These are phyloP conservation scores for Pichia cephalocereana DNA, from an alignment of 805 yeast species.

Conservation along the genomic window DNA sequence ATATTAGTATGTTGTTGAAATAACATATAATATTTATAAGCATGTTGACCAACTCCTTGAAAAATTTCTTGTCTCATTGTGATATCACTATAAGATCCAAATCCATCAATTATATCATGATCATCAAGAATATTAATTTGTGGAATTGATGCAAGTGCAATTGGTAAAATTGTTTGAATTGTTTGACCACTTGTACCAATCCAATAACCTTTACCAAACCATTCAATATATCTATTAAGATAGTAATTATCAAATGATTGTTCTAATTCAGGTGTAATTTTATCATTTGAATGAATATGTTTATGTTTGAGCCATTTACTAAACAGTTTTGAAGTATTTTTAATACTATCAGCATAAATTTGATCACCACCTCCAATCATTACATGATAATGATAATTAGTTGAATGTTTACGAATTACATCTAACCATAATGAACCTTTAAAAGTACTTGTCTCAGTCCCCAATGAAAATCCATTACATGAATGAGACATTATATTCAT, in stretches of 20 bases:
- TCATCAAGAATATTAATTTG: conserved; percentile 83
- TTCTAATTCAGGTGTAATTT: conserved; percentile 38
- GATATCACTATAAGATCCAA: conserved; percentile 71
- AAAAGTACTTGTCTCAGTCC: conserved; percentile 56
- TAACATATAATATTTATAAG: conserved; percentile 79
- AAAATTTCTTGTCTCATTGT: conserved; percentile 72
- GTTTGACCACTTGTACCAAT: conserved; percentile 58
- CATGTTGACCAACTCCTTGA: conserved; percentile 61
- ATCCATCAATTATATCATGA: conserved; percentile 95
- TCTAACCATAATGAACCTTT: conserved; percentile 82
- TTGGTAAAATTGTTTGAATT: conserved; percentile 57
- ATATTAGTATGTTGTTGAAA: conserved; percentile 75
- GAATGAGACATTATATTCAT: conserved; percentile 81
- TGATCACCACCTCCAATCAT: conserved; percentile 99
- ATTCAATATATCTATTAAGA: conserved; percentile 61
- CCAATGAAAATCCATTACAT: conserved; percentile 83
- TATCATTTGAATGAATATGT: conserved; percentile 33
- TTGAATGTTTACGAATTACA: conserved; percentile 59
- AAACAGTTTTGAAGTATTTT: conserved; percentile 44
- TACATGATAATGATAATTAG: conserved; percentile 58
- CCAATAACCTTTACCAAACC: conserved; percentile 93
- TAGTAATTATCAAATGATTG: conserved; percentile 58
- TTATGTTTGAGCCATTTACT: conserved; percentile 54
- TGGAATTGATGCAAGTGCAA: conserved; percentile 78
- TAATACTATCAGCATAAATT: conserved; percentile 78